phyloP scores from a whole-genome alignment of 305 asterid genomes.

The Nicotiana rustica region DNA sequence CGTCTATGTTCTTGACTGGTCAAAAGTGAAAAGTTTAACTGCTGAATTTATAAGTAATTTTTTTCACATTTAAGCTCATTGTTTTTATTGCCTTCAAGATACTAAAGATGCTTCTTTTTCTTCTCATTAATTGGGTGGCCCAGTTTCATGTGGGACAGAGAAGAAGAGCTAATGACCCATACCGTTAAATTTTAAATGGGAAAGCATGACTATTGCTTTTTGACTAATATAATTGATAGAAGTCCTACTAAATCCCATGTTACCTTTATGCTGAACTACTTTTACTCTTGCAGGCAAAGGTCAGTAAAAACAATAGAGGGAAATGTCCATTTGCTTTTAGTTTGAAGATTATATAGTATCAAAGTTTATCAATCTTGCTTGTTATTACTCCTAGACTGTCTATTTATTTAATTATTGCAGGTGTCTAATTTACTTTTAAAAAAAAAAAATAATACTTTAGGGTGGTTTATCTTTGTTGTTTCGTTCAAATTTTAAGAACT shows the following conservation, averaged over 20 bases:
- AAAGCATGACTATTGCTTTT: constrained; percentile 5
- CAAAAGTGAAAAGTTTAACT: background rate
- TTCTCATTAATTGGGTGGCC: background rate
- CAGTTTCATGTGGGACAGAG: background rate
- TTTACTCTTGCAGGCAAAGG: background rate
- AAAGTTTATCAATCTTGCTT: background rate
- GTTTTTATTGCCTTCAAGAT: constrained; percentile 23
- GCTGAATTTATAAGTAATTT: background rate
- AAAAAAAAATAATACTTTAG: background rate
- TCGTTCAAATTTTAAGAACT: constrained; percentile 1
- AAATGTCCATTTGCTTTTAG: constrained; percentile 2
- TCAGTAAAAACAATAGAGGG: background rate
- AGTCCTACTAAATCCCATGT: background rate
- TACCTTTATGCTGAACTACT: background rate
- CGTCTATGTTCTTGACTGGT: constrained; percentile 23
- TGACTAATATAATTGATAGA: background rate
- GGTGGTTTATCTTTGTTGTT: constrained; percentile 3
- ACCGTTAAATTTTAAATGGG: background rate
- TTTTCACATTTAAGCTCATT: constrained; percentile 12
- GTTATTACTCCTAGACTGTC: background rate
- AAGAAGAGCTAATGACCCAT: constrained; percentile 11
- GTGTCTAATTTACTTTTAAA: background rate
- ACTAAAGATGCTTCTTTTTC: background rate
- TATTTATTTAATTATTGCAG: background rate
- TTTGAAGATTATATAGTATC: constrained; percentile 16